Evolutionary conservation across 805 yeast species (phyloP).

Genomic region (Saccharomycopsis babjevae): DNA sequence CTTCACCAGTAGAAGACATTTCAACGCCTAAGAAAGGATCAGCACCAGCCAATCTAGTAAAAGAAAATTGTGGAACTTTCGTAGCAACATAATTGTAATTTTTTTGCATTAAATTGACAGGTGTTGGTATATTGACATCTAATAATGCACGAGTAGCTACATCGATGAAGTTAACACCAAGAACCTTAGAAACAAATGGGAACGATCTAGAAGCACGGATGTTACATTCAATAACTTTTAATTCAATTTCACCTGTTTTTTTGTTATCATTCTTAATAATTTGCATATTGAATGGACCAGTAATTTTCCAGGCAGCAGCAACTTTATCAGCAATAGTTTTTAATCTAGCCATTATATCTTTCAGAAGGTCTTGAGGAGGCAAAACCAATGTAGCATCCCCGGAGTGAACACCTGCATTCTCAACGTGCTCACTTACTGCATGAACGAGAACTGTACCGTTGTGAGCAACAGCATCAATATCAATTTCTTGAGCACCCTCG

Average conservation of each 20-base stretch:
- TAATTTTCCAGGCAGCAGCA: constrained; percentile 87
- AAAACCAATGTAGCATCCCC: constrained; percentile 95
- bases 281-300: constrained; percentile 99
- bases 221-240: constrained; percentile 97
- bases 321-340: constrained; percentile 88
- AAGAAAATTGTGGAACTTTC: constrained; percentile 97
- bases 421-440: constrained; percentile 96
- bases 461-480: constrained; percentile 91
- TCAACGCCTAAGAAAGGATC: constrained; percentile 99
- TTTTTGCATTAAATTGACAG: constrained; percentile 73
- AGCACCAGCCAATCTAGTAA: constrained; percentile 97
- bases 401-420: constrained; percentile 97
- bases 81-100: constrained; percentile 81
- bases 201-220: constrained; percentile 97
- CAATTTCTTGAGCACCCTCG: constrained; percentile 93
- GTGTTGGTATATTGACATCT: constrained; percentile 62
- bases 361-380: constrained; percentile 78
- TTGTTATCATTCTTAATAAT: constrained; percentile 68
- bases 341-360: constrained; percentile 56
- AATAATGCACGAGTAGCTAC: constrained; percentile 85
- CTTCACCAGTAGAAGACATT: constrained; percentile 99
- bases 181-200: constrained; percentile 97
- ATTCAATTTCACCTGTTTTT: constrained; percentile 44
- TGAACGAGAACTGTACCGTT: constrained; percentile 85
- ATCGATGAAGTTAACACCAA: constrained; percentile 90